Evolutionary conservation across 1,284 basidiomycete species (phyloP), one percentile per base, ranked within the genome.

Genomic region (Trichosporon faecale): DNA sequence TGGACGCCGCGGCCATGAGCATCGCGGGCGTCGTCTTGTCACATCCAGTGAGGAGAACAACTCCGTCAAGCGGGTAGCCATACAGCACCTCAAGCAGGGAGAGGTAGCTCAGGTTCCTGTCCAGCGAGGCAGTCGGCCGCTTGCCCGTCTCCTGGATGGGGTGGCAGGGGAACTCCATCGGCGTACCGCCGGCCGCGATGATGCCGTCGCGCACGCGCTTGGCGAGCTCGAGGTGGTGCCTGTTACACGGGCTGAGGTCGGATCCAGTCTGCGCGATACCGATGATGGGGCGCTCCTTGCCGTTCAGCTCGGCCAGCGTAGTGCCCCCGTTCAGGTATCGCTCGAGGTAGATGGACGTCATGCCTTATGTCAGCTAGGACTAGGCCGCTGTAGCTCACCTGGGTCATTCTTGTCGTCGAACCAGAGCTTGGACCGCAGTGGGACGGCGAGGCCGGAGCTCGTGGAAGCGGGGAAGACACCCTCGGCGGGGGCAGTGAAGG

Each of bases 231-330:
- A 81, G 68, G 68, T 84, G 82, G 70, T 82, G 78, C 3, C 76
- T 73, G 71, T 84, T 84, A 67, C 82, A 84, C 2, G 82, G 82
- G 2, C 82, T 73, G 55, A 78, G 74, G 70, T 77, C 80, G 21
- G 77, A 77, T 64, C 85, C 81, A 23, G 73, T 77, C 55, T 74
- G 71, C 11, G 90, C 94, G 63, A 97, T 89, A 72, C 94, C 94
- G 73, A 97, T 91, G 91, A 97, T 95, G 61, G 94, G 90, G 80
- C 93, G 94, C 78, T 91, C 86, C 73, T 94, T 90, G 83, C 73
- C 70, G 5, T 71, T 74, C 67, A 80, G 72, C 68, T 80, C 79
- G 29, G 70, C 73, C 65, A 77, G 74, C 2, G 82, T 83, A 49
- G 79, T 67, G 21, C 82, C 82, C 29, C 70, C 74, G 73, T 83